Base-by-base conservation (phyloP, 2,329 filamentous ascomycete species). In the Pseudopithomyces maydicus region DNA sequence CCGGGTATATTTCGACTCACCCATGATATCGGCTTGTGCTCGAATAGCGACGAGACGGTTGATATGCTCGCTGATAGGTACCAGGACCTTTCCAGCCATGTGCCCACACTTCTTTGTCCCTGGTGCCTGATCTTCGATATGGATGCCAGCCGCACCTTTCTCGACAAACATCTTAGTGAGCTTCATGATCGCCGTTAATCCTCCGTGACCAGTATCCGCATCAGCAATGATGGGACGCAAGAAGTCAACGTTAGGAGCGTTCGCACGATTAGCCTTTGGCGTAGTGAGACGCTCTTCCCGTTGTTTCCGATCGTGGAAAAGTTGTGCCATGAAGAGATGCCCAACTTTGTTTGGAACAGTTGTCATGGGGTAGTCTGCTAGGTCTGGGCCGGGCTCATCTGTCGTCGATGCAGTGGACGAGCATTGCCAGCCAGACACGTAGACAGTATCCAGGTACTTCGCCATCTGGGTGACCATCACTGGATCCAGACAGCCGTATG, bases 401-500 rank as follows among this genome's bases (percentile, higher is more conserved):
- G 93, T 94, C 1, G 92, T 86, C 2, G 94, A 97, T 48, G 95
- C 95, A 7, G 95, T 99, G 22, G 93, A 97, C 1, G 94, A 98
- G 64, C 91, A 97, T 80, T 99, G 95, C 95, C 95, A 99, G 63
- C 95, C 95, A 53, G 95, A 98, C 61, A 99, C 95, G 77, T 99
- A 99, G 75, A 99, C 91, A 33, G 95, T 99, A 75, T 99, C 95
- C 61, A 99, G 85, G 78, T 96, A 98, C 80, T 98, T 97, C 70
- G 94, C 94, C 95, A 99, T 99, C 79, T 99, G 95, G 26, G 95
- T 98, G 75, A 99, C 86, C 91, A 97, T 97, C 55, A 96, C 97
- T 11, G 95, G 95, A 75, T 99, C 95, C 64, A 99, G 84, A 80
- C 95, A 98, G 72, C 95, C 95, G 75, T 97, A 99, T 56, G 95